These are phyloP conservation scores for Neurospora pannonica DNA, from an alignment of 495 filamentous ascomycete genomes.

Conservation along the genomic window DNA sequence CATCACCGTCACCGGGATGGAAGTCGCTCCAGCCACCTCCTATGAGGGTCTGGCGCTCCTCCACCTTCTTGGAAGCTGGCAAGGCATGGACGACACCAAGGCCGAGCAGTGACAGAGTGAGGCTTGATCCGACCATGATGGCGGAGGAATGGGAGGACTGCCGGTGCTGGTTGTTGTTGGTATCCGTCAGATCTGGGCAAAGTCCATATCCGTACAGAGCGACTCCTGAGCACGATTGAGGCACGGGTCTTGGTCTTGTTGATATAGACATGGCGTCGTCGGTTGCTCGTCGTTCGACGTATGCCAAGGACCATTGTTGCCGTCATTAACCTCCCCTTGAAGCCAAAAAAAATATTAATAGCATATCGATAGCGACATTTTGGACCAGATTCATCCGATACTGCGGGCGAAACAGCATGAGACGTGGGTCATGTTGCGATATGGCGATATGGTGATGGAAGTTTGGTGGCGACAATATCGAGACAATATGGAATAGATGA, in stretches of 20 bases:
- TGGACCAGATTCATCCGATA: neutral
- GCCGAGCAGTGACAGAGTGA: conserved; percentile 22
- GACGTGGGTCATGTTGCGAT: conserved; percentile 4
- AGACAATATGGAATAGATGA: conserved; percentile 31
- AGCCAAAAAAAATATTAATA: conserved; percentile 17
- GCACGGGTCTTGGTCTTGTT: conserved; percentile 5
- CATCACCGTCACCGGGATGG: conserved; percentile 5
- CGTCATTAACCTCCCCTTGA: neutral
- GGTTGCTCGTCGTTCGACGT: neutral
- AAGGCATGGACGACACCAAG: conserved; percentile 21
- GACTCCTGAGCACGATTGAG: neutral
- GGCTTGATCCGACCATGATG: conserved; percentile 20
- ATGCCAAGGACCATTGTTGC: neutral
- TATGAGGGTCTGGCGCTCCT: conserved; percentile 10
- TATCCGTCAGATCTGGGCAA: conserved; percentile 4
- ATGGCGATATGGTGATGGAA: conserved; percentile 7
- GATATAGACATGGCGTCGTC: conserved; percentile 10
- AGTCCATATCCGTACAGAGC: conserved; percentile 6
- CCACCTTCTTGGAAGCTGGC: conserved; percentile 11
- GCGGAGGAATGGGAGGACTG: neutral
- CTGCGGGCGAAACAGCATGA: conserved; percentile 9
- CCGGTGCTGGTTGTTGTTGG: neutral
- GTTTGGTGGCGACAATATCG: conserved; percentile 25
- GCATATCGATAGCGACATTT: conserved; percentile 6
- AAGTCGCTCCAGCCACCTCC: conserved; percentile 8